These are phyloP conservation scores for Lotus japonicus DNA, from an alignment of 306 rosid species.

Conservation along the genomic window DNA sequence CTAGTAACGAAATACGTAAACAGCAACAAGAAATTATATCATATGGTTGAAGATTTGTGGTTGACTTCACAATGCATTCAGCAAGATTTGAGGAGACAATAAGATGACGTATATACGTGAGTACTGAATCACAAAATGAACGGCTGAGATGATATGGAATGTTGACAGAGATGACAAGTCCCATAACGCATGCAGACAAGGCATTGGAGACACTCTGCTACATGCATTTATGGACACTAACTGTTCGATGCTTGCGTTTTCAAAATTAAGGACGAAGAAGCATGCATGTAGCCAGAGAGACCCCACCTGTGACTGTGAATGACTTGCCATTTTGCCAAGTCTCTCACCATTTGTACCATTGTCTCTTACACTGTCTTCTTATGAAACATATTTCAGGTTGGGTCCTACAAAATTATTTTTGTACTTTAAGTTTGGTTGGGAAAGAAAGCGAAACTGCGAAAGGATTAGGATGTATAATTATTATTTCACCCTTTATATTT, in stretches of 20 bases:
- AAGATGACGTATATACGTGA: conserved; percentile 12
- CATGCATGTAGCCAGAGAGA: background rate
- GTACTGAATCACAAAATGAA: conserved; percentile 13
- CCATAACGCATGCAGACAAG: conserved; percentile 17
- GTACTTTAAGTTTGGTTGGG: too few species aligned
- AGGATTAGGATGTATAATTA: too few species aligned
- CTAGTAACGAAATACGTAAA: too few species aligned
- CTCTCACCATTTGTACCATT: conserved; percentile 19
- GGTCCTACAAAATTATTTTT: too few species aligned
- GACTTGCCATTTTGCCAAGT: conserved; percentile 39
- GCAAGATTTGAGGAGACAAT: background rate
- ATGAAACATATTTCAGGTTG: background rate
- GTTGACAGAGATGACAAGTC: conserved; percentile 36
- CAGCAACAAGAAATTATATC: too few species aligned
- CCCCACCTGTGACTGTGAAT: conserved; percentile 22
- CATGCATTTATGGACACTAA: conserved; percentile 46
- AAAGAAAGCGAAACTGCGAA: too few species aligned
- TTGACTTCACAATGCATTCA: conserved; percentile 12
- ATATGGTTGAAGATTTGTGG: background rate
- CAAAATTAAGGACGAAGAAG: conserved; percentile 28
- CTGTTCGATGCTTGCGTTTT: conserved; percentile 45
- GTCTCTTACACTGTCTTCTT: conserved; percentile 20
- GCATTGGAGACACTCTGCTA: conserved; percentile 31
- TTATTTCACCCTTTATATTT: too few species aligned
- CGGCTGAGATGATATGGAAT: conserved; percentile 44